Evolutionary conservation across 116 monocot genomes (phyloP), one percentile per base, ranked within the genome.

Genomic region (Zostera marina): DNA sequence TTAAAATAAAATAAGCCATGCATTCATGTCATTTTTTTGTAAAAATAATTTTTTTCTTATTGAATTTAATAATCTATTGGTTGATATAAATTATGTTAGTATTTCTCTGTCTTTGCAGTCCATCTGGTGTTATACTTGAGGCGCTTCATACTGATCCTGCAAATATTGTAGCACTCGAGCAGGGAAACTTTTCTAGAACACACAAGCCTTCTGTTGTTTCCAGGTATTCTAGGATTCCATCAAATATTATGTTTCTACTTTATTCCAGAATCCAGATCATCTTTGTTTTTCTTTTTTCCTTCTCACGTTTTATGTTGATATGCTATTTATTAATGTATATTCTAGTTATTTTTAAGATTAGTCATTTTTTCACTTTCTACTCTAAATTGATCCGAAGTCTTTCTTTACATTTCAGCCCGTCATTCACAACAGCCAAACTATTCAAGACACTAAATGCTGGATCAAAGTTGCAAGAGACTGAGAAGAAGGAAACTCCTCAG

Each of bases 401-500:
- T 10, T 15, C 24, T 11, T 24, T 39, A 39, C 39, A 41, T 56
- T 41, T 22, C 47, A 74, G 71, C 63, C 64, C 79, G 8, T 71
- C 72, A 9, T 83, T 83, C 8, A 69, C 74, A 67, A 68, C 80
- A 43, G 71, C 86, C 45, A 98, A 98, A 61, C 72, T 98, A 24
- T 82, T 55, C 72, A 89, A 98, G 68, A 63, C 72, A 70, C 52
- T 58, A 55, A 52, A 53, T 79, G 85, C 66, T 25, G 74, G 72
- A 12, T 13, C 76, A 22, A 98, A 98, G 60, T n/a, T 66, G 3
- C 76, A 58, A 44, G 76, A 72, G 60, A 66, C 58, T 53, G 83
- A 98, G 61, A 90, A 83, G 68, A 96, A 98, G 48, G 98, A 98
- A 70, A 98, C 90, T 15, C 98, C 98, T 20, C 98, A 98, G 61